Percentiles rank a stretch among this genome's conserved stretches.
phyloP scores from a whole-genome alignment of 345 rosid species.

The Rhodamnia argentea region DNA sequence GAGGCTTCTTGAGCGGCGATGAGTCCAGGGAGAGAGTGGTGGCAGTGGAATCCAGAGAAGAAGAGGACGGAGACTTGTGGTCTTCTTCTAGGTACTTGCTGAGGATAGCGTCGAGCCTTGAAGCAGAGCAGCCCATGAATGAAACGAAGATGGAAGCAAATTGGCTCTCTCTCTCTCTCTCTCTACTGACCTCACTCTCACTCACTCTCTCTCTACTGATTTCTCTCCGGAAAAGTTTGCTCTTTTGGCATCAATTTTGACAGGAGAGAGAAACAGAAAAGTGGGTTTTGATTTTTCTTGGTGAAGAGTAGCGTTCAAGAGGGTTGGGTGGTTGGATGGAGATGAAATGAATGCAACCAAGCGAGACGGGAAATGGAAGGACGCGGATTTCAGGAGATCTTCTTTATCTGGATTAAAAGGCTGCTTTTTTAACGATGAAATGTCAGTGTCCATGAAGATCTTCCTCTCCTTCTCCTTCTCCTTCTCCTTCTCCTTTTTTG shows the following conservation, averaged over 20 bases:
- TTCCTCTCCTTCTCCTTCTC: too few relatives aligned
- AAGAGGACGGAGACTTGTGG: not conserved
- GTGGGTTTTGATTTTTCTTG: not conserved
- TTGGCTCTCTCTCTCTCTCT: not conserved
- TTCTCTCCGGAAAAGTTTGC: not conserved
- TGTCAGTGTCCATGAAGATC: not conserved
- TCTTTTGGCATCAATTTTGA: not conserved
- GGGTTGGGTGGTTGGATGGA: not conserved
- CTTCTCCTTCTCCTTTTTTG: too few relatives aligned
- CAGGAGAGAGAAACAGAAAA: not conserved
- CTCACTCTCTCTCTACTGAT: not conserved
- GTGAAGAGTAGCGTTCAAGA: not conserved
- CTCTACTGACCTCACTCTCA: not conserved
- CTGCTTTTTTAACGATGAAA: not conserved
- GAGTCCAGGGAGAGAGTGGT: not conserved
- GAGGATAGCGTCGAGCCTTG: constrained; percentile 10
- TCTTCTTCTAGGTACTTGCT: constrained; percentile 2
- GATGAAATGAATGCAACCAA: not conserved
- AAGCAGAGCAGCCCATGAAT: constrained; percentile 18
- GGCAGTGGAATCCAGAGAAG: not conserved
- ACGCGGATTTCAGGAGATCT: not conserved
- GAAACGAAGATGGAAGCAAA: not conserved
- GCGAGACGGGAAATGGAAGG: not conserved
- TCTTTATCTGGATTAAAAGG: not conserved
- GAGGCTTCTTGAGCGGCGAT: not conserved